Percentiles rank a stretch among this genome's conserved stretches.
These are phyloP conservation scores for Cytospora schulzeri DNA, from an alignment of 2,329 filamentous ascomycete genomes.

Conservation along the genomic window DNA sequence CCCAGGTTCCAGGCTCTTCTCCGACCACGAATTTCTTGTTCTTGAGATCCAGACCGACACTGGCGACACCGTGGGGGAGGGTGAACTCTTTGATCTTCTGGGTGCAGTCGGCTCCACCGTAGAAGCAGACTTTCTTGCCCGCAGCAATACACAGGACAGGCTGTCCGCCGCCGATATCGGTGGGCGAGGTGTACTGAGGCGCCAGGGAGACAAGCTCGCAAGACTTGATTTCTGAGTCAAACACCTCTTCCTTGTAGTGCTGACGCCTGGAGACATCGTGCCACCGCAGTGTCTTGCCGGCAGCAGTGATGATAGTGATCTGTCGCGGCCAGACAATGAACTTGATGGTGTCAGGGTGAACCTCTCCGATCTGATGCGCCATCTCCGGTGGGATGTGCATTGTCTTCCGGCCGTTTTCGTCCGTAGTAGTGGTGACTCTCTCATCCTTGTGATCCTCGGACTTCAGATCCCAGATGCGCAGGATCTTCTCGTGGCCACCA, in stretches of 20 bases:
- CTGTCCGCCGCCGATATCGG: constrained; percentile 66
- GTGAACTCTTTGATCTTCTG: constrained; percentile 76
- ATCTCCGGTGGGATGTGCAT: constrained; percentile 59
- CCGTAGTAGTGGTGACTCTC: constrained; percentile 37
- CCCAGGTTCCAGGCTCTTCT: constrained; percentile 91
- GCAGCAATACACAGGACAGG: constrained; percentile 85
- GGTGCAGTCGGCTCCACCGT: constrained; percentile 73
- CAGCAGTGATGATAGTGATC: constrained; percentile 86
- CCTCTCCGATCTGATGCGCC: constrained; percentile 84
- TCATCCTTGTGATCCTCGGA: constrained; percentile 52
- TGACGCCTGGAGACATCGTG: constrained; percentile 81
- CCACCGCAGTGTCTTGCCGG: constrained; percentile 92
- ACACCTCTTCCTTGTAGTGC: constrained; percentile 73
- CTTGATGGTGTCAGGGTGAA: constrained; percentile 89
- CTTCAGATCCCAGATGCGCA: constrained; percentile 85
- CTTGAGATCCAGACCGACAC: constrained; percentile 82
- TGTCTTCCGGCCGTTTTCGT: constrained; percentile 39
- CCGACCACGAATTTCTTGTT: constrained; percentile 86
- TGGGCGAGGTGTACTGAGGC: constrained; percentile 57
- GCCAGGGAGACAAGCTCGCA: constrained; percentile 83
- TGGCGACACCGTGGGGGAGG: constrained; percentile 83
- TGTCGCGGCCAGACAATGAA: constrained; percentile 92
- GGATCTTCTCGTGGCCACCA: constrained; percentile 93
- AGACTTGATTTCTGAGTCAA: constrained; percentile 85
- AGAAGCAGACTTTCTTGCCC: constrained; percentile 94